Evolutionary conservation across 495 filamentous ascomycete genomes (phyloP).

Genomic region (Bacidia gigantensis): DNA sequence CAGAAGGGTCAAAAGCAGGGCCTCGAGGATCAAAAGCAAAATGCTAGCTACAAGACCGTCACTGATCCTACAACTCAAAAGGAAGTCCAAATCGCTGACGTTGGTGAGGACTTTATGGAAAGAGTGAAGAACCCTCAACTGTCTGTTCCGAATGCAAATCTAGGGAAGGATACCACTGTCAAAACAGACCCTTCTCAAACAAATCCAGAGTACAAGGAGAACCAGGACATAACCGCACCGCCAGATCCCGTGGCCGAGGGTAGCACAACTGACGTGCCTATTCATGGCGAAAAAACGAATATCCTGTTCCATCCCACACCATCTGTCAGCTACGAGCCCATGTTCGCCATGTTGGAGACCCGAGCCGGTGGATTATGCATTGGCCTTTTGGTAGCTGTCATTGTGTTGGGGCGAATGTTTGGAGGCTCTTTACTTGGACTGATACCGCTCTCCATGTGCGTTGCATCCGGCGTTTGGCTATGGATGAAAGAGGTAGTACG

Average conservation of each 20-base stretch:
- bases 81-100: conserved; percentile 79
- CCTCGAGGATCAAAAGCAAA: neutral
- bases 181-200: conserved; percentile 49
- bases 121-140: conserved; percentile 61
- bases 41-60: conserved; percentile 46
- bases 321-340: conserved; percentile 70
- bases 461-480: conserved; percentile 63
- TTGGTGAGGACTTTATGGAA: conserved; percentile 53
- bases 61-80: conserved; percentile 79
- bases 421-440: conserved; percentile 65
- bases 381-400: conserved; percentile 53
- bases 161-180: conserved; percentile 54
- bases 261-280: conserved; percentile 81
- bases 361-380: conserved; percentile 52
- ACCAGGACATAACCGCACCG: conserved; percentile 81
- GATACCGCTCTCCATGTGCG: conserved; percentile 52
- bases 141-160: conserved; percentile 80
- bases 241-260: conserved; percentile 71
- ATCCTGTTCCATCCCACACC: conserved; percentile 93
- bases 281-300: conserved; percentile 91
- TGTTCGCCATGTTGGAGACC: conserved; percentile 63
- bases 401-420: conserved; percentile 66
- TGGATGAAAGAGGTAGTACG: conserved; percentile 79
- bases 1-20: conserved; percentile 34
- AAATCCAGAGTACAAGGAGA: conserved; percentile 60